phyloP scores from a whole-genome alignment of 1,284 basidiomycete genomes.

The Psilocybe mexicana region DNA sequence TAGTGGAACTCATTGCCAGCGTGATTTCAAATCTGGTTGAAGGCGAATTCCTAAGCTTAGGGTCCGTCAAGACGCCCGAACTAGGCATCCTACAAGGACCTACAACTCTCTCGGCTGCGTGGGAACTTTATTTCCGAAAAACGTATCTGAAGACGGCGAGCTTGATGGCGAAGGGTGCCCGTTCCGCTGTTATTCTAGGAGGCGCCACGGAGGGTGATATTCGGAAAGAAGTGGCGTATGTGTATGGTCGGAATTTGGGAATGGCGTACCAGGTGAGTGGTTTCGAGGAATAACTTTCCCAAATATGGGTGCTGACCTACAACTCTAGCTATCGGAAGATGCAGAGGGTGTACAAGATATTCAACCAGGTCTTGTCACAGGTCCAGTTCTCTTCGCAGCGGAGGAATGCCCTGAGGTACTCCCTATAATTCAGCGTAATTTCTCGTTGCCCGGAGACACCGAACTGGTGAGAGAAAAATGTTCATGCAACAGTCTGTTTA shows the following conservation, averaged over 20 bases:
- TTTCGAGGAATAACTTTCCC: conserved; percentile 4
- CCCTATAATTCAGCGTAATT: conserved; percentile 84
- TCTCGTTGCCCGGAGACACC: conserved; percentile 82
- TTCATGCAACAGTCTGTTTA: conserved; percentile 22
- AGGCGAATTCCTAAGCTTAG: conserved; percentile 93
- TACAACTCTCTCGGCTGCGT: conserved; percentile 47
- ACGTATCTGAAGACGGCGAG: conserved; percentile 97
- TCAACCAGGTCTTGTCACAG: conserved; percentile 86
- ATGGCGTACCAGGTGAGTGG: conserved; percentile 89
- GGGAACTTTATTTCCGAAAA: conserved; percentile 90
- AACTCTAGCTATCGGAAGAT: conserved; percentile 85
- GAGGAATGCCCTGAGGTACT: conserved; percentile 86
- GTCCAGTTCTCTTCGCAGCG: conserved; percentile 93
- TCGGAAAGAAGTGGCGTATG: conserved; percentile 95
- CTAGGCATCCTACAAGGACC: conserved; percentile 29
- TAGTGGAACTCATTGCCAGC: conserved; percentile 91
- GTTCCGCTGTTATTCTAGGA: conserved; percentile 90
- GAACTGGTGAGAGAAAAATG: conserved; percentile 54
- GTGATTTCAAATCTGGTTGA: conserved; percentile 96
- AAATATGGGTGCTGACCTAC: conserved; percentile 7
- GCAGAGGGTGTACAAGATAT: conserved; percentile 85
- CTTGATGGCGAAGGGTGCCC: conserved; percentile 90
- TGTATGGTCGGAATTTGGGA: conserved; percentile 52
- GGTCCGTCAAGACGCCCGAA: conserved; percentile 42
- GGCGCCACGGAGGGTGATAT: conserved; percentile 78